Evolutionary conservation across 768 basidiomycete genomes (phyloP).

Genomic region (Amanita rimosa): DNA sequence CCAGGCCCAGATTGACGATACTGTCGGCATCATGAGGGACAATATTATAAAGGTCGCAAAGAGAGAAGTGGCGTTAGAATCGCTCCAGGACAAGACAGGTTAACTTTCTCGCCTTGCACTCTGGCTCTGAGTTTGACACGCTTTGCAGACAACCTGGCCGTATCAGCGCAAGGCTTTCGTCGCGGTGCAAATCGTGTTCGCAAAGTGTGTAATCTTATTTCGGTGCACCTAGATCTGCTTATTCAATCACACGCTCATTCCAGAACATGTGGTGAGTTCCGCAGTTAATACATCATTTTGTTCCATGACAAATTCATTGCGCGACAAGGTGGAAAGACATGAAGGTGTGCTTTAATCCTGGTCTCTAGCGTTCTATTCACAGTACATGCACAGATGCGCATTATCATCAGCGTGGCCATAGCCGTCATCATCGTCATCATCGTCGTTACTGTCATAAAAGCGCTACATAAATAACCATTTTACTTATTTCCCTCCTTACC

Average conservation of each 20-base stretch:
- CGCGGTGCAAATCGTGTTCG: conserved; percentile 95
- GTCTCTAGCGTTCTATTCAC: neutral
- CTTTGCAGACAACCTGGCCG: conserved; percentile 79
- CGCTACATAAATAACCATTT: conserved; percentile 23
- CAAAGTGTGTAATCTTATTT: conserved; percentile 51
- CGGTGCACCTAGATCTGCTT: conserved; percentile 1
- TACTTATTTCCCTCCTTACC: neutral
- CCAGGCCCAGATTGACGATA: conserved; percentile 95
- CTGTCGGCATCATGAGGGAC: conserved; percentile 95
- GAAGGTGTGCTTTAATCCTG: conserved; percentile 49
- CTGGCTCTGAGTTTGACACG: neutral
- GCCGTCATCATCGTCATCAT: conserved; percentile 90
- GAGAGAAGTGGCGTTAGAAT: conserved; percentile 88
- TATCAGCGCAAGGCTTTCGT: conserved; percentile 98
- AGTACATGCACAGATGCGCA: conserved; percentile 61
- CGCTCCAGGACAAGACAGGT: conserved; percentile 98
- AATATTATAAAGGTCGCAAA: conserved; percentile 96
- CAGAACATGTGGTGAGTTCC: conserved; percentile 75
- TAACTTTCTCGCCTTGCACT: conserved; percentile 17
- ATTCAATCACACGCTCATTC: conserved; percentile 3
- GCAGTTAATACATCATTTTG: conserved; percentile 5
- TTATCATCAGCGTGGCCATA: conserved; percentile 89
- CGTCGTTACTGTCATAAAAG: conserved; percentile 88
- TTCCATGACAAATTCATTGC: neutral
- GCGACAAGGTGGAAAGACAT: conserved; percentile 89